phyloP scores from a whole-genome alignment of 1,284 basidiomycete species.

The Porodaedalea pini region DNA sequence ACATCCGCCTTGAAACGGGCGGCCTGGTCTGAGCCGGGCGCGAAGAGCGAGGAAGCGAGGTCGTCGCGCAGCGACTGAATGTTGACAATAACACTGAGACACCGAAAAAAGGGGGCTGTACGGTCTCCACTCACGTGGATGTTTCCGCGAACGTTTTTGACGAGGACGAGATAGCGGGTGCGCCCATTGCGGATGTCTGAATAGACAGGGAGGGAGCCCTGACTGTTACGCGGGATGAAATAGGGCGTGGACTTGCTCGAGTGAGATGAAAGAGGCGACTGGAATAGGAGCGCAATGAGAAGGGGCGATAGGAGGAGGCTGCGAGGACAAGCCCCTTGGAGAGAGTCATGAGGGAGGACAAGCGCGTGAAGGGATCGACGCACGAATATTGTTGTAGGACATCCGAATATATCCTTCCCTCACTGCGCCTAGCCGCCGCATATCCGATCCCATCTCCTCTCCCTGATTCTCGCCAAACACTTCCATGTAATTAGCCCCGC shows the following conservation, averaged over 20 bases:
- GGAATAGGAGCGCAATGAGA: conserved; percentile 8
- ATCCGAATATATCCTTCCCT: no score
- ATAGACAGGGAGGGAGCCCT: conserved; percentile 67
- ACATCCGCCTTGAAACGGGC: conserved; percentile 17
- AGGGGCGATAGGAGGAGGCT: neutral
- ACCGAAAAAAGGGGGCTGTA: conserved; percentile 17
- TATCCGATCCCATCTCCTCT: neutral
- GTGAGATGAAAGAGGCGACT: conserved; percentile 6
- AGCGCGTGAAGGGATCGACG: neutral
- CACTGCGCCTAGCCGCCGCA: no score
- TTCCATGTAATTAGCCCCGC: conserved; percentile 7
- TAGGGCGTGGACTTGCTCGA: conserved; percentile 36
- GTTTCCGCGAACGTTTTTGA: conserved; percentile 48
- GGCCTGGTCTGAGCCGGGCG: conserved; percentile 18
- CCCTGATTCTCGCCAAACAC: neutral
- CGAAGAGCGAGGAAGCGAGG: conserved; percentile 21
- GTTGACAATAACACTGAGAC: neutral
- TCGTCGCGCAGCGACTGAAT: conserved; percentile 21
- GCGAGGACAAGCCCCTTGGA: conserved; percentile 1
- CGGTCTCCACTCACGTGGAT: conserved; percentile 33
- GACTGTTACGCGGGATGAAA: conserved; percentile 58
- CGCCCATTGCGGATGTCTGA: conserved; percentile 65
- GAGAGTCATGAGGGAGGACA: neutral
- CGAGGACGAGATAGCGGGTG: conserved; percentile 46
- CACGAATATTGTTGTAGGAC: no score